Conservation (phyloP, 768 basidiomycete species). For the Serendipita sp. region DNA sequence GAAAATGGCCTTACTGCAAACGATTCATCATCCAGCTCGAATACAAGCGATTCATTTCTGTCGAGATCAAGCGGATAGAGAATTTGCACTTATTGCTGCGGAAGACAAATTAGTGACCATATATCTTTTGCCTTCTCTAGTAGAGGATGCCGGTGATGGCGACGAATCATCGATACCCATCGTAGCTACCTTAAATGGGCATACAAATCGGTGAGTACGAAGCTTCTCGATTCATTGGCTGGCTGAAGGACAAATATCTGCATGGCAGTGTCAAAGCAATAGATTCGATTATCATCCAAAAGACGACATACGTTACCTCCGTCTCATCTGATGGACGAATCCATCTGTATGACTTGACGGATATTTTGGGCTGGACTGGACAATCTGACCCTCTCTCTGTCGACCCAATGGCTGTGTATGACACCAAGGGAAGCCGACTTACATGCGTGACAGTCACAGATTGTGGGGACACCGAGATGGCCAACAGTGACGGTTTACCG, state of each 20-base stretch:
- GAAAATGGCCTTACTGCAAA: constrained; percentile 66
- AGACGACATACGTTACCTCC: constrained; percentile 47
- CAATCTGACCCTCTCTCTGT: constrained; percentile 21
- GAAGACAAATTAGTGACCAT: constrained; percentile 82
- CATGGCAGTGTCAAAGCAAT: constrained; percentile 60
- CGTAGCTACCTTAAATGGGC: constrained; percentile 63
- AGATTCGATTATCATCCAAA: constrained; percentile 41
- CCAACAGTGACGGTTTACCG: constrained; percentile 18
- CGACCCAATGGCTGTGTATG: constrained; percentile 47
- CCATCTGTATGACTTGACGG: constrained; percentile 53
- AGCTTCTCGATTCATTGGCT: not conserved
- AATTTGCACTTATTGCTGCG: constrained; percentile 66
- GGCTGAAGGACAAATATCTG: constrained; percentile 3
- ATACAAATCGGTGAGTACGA: constrained; percentile 59
- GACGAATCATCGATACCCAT: constrained; percentile 28
- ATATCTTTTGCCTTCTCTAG: constrained; percentile 39
- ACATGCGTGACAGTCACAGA: constrained; percentile 56
- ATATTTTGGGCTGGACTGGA: constrained; percentile 23
- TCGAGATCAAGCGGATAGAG: constrained; percentile 32
- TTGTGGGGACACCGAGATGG: constrained; percentile 20
- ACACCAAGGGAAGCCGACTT: constrained; percentile 72
- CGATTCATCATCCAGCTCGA: constrained; percentile 60
- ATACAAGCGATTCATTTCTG: constrained; percentile 75
- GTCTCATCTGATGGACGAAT: constrained; percentile 84
- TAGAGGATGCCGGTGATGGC: constrained; percentile 20